Base-by-base conservation (phyloP, 2,329 filamentous ascomycete species). In the Sporothrix curviconia region DNA sequence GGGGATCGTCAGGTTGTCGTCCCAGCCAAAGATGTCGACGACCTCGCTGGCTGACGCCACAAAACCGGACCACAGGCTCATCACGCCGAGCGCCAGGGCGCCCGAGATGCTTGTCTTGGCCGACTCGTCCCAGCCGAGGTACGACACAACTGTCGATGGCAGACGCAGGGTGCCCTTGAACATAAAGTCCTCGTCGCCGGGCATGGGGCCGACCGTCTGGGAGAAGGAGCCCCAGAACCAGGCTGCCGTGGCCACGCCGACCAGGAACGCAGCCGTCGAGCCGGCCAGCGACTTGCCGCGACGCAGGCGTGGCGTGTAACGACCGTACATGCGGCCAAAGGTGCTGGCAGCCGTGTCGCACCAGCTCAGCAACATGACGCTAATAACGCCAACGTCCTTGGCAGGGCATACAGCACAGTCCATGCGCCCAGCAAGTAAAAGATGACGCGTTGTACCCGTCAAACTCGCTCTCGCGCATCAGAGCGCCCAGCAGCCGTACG, bases 381-480 rank as follows among this genome's bases (percentile, higher is more conserved):
- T 86, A 77, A 97, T 87, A 50, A 95, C 87, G 7, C 87, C 91
- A 24, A 99, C 82, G 66, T 99, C 94, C 74, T 97, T 99, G 62
- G 90, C 70, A 95, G 90, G 70, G 90, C 90, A 64, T 83, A 83
- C 63, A 97, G 82, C 15, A 92, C 90, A 32, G 85, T 79, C 84
- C 91, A 96, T 28, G 91, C 86, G 57, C 94, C 94, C 7, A 96
- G 81, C 9, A 99, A 83, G 72, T 97, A 99, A 78, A 89, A 96
- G 64, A 99, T 95, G 64, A 97, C 92, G 54, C 94, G 70, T 99
- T 99, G 79, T 90, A 99, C 53, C 91, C 90, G 49, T 86, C 80
- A 64, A 92, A 95, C 74, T 99, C 94, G 63, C 88, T 94, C 76
- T 99, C 94, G 56, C 94, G 89, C 94, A 99, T 99, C 65, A 99